A percentile compares a stretch with the other conserved stretches of the same genome.
Evolutionary conservation across 805 yeast genomes (phyloP).

Genomic region (Metschnikowia bowlesiae): DNA sequence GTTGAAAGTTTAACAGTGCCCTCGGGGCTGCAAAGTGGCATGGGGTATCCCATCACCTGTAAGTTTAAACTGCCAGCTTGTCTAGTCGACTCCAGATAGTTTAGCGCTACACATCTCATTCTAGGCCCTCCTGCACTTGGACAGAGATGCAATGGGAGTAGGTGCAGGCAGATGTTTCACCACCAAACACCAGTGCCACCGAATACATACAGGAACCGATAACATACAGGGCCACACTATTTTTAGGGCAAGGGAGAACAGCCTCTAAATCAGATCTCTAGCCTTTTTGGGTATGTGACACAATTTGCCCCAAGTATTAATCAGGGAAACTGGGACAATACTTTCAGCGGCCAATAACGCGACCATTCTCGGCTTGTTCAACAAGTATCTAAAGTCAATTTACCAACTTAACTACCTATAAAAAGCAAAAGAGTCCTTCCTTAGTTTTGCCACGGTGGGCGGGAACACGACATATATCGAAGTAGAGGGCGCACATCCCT

Average conservation of each 20-base stretch:
- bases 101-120: background rate
- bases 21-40: background rate
- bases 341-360: no score
- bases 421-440: no score
- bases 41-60: no score
- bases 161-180: background rate
- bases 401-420: no score
- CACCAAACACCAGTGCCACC: background rate
- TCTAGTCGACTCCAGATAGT: background rate
- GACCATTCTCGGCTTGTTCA: no score
- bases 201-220: background rate
- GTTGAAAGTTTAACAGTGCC: background rate
- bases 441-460: no score
- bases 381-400: no score
- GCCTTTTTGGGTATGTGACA: no score
- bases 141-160: background rate
- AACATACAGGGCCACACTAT: background rate
- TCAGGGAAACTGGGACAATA: no score
- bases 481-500: background rate
- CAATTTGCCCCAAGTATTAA: no score
- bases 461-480: background rate
- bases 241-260: no score
- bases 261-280: background rate
- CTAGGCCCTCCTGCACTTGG: background rate
- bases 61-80: background rate